Conservation (phyloP, 1,284 basidiomycete genomes). For the Melampsora americana region DNA sequence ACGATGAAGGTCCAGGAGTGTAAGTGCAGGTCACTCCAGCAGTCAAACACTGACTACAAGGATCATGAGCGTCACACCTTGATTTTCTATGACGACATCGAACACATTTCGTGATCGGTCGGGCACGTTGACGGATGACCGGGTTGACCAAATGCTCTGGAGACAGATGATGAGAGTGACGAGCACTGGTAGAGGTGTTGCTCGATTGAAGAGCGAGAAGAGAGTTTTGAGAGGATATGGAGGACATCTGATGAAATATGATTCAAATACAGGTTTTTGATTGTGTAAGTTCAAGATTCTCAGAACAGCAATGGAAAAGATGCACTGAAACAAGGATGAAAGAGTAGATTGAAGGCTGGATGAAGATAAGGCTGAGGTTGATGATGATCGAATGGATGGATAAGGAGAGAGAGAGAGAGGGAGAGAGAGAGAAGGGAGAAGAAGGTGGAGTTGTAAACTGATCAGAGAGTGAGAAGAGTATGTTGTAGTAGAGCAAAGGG, state of each 20-base stretch:
- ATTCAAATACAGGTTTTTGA: neutral
- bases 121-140: neutral
- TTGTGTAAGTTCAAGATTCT: neutral
- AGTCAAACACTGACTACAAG: constrained; percentile 15
- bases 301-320: neutral
- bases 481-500: too few species aligned
- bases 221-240: neutral
- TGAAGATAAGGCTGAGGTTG: too few species aligned
- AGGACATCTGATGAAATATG: neutral
- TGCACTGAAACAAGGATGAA: too few species aligned
- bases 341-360: too few species aligned
- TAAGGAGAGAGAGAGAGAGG: neutral
- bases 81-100: constrained; percentile 35
- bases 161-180: too few species aligned
- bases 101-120: constrained; percentile 41
- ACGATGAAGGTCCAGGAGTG: neutral
- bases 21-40: constrained; percentile 22
- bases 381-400: neutral
- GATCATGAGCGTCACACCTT: constrained; percentile 26
- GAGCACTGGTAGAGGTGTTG: too few species aligned
- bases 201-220: too few species aligned
- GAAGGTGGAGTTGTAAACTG: neutral
- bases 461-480: too few species aligned
- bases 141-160: too few species aligned
- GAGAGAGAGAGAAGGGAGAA: neutral